phyloP scores from a whole-genome alignment of 345 rosid species.

The Eucalyptus brandiana region DNA sequence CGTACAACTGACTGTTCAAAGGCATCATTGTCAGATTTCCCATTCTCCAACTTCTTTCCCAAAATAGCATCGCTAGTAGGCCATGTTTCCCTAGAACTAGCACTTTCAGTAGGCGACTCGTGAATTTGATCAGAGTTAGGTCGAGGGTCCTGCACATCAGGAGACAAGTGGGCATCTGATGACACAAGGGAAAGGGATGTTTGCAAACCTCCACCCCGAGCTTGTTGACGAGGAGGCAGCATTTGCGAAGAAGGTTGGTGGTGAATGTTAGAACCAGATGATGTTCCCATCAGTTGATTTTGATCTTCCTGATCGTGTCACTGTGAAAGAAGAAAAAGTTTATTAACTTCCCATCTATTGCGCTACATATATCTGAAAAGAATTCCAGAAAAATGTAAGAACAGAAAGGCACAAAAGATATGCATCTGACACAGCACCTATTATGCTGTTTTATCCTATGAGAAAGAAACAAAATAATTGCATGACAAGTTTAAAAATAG shows the following conservation, averaged over 20 bases:
- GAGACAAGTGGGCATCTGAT: constrained; percentile 53
- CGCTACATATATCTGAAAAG: not conserved
- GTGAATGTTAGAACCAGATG: constrained; percentile 79
- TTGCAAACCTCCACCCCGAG: constrained; percentile 44
- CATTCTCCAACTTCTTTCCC: constrained; percentile 61
- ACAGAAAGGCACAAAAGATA: not conserved
- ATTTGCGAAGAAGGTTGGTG: constrained; percentile 48
- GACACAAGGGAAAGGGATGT: constrained; percentile 60
- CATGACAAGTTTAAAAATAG: not conserved
- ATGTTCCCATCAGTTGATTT: constrained; percentile 57
- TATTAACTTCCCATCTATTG: not conserved
- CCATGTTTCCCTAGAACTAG: constrained; percentile 95
- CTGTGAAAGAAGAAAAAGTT: not conserved
- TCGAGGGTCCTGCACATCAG: constrained; percentile 48
- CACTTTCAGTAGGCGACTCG: constrained; percentile 96
- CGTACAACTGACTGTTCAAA: constrained; percentile 60
- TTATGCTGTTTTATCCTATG: not conserved
- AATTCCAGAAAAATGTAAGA: not conserved
- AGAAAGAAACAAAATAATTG: not conserved
- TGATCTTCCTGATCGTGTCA: not conserved
- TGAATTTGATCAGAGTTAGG: constrained; percentile 63
- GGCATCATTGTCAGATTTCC: constrained; percentile 52
- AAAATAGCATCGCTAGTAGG: constrained; percentile 53
- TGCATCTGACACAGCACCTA: not conserved
- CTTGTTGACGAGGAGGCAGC: constrained; percentile 92